A percentile compares a stretch with the other conserved stretches of the same genome.
Conservation (phyloP, 208 protist genomes). For the Acanthamoeba rhysodes region DNA sequence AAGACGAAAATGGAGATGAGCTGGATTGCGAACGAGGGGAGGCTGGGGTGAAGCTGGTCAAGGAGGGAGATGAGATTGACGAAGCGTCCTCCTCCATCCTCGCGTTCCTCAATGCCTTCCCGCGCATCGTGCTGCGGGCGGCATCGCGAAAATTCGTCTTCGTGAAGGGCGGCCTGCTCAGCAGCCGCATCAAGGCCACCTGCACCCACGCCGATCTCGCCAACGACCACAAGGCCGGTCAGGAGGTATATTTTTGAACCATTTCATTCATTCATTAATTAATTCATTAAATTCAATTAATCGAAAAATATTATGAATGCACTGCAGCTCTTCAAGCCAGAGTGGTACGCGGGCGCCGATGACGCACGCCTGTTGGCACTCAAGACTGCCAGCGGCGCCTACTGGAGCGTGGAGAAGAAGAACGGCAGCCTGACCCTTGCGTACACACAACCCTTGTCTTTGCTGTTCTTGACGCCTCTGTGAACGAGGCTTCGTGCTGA, state of each 20-base stretch:
- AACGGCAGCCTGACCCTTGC: slow-evolving; percentile 32
- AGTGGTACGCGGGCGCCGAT: neutral
- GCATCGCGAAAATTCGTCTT: slow-evolving; percentile 23
- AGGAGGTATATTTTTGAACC: neutral
- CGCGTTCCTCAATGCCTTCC: neutral
- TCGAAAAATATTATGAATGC: neutral
- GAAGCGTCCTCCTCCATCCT: slow-evolving; percentile 14
- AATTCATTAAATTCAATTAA: neutral
- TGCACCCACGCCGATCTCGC: neutral
- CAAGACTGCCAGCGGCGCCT: slow-evolving; percentile 7
- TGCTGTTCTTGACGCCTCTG: too few relatives aligned
- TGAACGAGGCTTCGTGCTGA: too few relatives aligned
- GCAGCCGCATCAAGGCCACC: slow-evolving; percentile 29
- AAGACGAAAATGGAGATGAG: neutral
- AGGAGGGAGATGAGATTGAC: slow-evolving; percentile 10
- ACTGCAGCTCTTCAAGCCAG: slow-evolving; percentile 23
- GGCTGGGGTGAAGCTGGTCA: neutral
- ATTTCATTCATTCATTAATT: neutral
- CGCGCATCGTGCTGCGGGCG: slow-evolving; percentile 4
- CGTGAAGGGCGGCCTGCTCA: slow-evolving; percentile 9
- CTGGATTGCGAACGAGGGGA: neutral
- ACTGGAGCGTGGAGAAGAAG: slow-evolving; percentile 67
- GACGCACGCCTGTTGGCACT: neutral
- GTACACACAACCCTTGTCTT: neutral
- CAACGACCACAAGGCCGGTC: slow-evolving; percentile 37